Percentiles rank a stretch among this genome's conserved stretches.
Evolutionary conservation across 805 yeast genomes (phyloP).

Genomic region (Starmerella bombicola): DNA sequence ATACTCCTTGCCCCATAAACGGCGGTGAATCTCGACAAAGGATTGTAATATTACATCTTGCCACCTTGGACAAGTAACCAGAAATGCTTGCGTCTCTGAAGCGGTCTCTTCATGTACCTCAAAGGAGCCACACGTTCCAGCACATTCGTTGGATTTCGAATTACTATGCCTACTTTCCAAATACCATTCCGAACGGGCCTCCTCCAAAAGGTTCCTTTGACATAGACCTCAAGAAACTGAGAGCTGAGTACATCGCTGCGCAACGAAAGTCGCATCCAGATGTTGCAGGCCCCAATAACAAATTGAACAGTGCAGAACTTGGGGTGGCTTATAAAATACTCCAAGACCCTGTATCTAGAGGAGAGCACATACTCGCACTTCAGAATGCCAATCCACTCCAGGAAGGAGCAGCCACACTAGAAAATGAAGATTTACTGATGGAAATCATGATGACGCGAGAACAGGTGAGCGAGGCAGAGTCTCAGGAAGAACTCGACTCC

Average conservation of each 20-base stretch:
- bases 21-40: no score
- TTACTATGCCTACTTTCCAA: constrained; percentile 60
- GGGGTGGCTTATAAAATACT: constrained; percentile 70
- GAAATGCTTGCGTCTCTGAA: no score
- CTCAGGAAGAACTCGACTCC: constrained; percentile 43
- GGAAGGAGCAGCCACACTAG: constrained; percentile 32
- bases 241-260: constrained; percentile 61
- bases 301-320: constrained; percentile 29
- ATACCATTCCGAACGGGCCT: constrained; percentile 52
- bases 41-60: no score
- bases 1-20: no score
- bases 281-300: constrained; percentile 28
- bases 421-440: constrained; percentile 46
- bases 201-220: constrained; percentile 51
- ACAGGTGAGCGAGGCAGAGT: constrained; percentile 52
- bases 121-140: neutral
- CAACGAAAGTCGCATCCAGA: constrained; percentile 83
- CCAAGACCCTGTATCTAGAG: constrained; percentile 55
- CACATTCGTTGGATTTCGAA: constrained; percentile 6
- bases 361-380: constrained; percentile 43
- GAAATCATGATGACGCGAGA: constrained; percentile 78
- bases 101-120: no score
- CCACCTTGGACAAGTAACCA: no score
- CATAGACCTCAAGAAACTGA: constrained; percentile 42
- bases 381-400: constrained; percentile 45